These are phyloP conservation scores for Phaffia australis DNA, from an alignment of 768 basidiomycete genomes.

Conservation along the genomic window DNA sequence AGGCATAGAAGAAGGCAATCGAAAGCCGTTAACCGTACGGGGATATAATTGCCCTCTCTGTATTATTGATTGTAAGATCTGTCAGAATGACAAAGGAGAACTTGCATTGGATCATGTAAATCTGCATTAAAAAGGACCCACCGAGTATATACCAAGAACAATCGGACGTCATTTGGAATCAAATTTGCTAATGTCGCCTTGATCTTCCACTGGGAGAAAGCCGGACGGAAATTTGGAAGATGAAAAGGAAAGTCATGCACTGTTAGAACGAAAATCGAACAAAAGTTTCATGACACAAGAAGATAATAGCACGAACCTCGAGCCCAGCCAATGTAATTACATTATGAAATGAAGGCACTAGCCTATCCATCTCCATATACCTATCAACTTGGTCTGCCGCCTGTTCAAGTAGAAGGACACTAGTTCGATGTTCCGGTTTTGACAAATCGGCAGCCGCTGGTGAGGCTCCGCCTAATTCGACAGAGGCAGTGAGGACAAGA, in stretches of 20 bases:
- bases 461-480: slow-evolving; percentile 57
- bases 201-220: slow-evolving; percentile 57
- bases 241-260: slow-evolving; percentile 25
- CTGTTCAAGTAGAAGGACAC: slow-evolving; percentile 49
- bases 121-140: slow-evolving; percentile 38
- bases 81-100: background rate
- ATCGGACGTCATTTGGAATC: slow-evolving; percentile 60
- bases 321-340: slow-evolving; percentile 80
- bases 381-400: slow-evolving; percentile 74
- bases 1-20: slow-evolving; percentile 70
- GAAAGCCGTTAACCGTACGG: slow-evolving; percentile 84
- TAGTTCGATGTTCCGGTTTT: background rate
- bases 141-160: slow-evolving; percentile 84
- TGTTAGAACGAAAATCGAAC: background rate
- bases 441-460: background rate
- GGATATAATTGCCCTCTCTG: slow-evolving; percentile 87
- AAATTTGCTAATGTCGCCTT: slow-evolving; percentile 64
- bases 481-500: slow-evolving; percentile 61
- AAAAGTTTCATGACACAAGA: slow-evolving; percentile 1
- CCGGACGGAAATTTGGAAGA: background rate
- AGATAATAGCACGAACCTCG: slow-evolving; percentile 51
- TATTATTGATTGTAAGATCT: background rate
- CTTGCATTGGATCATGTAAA: background rate
- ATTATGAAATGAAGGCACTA: slow-evolving; percentile 90
- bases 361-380: slow-evolving; percentile 85